Evolutionary conservation across 2,329 filamentous ascomycete genomes (phyloP).

Genomic region (Metarhizium sp.): DNA sequence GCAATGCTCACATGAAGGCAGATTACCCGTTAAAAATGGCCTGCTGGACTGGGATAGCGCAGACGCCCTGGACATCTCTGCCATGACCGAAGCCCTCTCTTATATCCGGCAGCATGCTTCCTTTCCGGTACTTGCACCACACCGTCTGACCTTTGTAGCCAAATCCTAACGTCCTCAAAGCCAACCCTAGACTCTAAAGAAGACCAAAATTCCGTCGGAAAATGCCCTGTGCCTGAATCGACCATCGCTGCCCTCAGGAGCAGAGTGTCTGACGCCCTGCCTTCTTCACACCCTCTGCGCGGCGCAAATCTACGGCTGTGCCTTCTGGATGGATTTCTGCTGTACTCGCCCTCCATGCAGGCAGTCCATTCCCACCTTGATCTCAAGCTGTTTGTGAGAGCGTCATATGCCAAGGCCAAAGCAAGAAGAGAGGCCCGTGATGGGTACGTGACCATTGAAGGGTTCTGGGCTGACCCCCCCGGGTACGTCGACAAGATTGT

Average conservation of each 20-base stretch:
- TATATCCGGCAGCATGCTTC: conserved; percentile 62
- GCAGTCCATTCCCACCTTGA: conserved; percentile 56
- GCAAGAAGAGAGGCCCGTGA: conserved; percentile 56
- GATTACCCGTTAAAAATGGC: conserved; percentile 46
- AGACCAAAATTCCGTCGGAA: conserved; percentile 52
- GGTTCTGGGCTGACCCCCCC: conserved; percentile 91
- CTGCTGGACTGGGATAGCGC: conserved; percentile 90
- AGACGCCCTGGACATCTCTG: conserved; percentile 62
- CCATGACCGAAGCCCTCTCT: conserved; percentile 55
- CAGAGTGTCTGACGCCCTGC: conserved; percentile 38
- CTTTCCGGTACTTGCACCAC: conserved; percentile 40
- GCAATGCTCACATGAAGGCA: conserved; percentile 15
- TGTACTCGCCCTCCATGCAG: conserved; percentile 54
- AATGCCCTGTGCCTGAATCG: conserved; percentile 39
- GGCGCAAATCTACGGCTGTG: conserved; percentile 40
- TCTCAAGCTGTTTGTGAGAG: conserved; percentile 68
- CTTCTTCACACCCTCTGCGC: conserved; percentile 29
- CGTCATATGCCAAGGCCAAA: conserved; percentile 55
- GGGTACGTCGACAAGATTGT: conserved; percentile 92
- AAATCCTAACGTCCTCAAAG: conserved; percentile 7
- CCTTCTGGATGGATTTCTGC: conserved; percentile 80
- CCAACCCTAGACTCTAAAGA: conserved; percentile 32
- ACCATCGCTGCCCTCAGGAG: conserved; percentile 36
- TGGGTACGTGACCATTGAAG: conserved; percentile 74
- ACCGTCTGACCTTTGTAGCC: neutral